Conservation (phyloP, 192 early-diverging fungal genomes). For the Gorgonomyces haynaldii region DNA sequence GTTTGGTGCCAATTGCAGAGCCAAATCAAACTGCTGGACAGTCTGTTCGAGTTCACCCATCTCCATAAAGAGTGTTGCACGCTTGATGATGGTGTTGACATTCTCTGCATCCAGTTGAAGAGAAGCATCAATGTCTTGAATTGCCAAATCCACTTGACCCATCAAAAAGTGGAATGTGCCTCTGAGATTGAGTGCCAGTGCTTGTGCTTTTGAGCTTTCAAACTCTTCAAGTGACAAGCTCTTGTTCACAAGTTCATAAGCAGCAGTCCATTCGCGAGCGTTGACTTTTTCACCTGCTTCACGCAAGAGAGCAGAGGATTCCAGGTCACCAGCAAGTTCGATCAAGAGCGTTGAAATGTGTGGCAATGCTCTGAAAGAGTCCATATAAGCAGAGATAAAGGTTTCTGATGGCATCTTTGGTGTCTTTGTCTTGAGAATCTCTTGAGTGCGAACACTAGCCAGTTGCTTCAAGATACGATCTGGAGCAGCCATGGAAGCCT, state of each 20-base stretch:
- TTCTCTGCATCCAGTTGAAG: constrained; percentile 64
- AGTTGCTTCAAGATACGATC: constrained; percentile 83
- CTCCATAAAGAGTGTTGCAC: constrained; percentile 86
- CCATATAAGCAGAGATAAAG: constrained; percentile 87
- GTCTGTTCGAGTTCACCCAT: constrained; percentile 53
- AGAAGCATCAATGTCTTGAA: constrained; percentile 66
- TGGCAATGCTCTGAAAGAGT: constrained; percentile 64
- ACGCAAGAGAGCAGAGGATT: constrained; percentile 20
- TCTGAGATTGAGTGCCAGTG: constrained; percentile 69
- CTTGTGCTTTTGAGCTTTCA: constrained; percentile 26
- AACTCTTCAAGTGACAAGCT: constrained; percentile 9
- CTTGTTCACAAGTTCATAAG: constrained; percentile 8
- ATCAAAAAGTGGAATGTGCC: constrained; percentile 83
- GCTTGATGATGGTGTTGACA: constrained; percentile 78
- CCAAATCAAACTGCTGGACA: constrained; percentile 57
- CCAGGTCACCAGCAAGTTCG: constrained; percentile 8
- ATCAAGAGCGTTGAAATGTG: constrained; percentile 19
- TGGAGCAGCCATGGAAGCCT: constrained; percentile 59
- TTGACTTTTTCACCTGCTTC: constrained; percentile 54
- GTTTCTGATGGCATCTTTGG: constrained; percentile 76
- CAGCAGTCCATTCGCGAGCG: constrained; percentile 22
- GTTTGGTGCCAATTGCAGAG: constrained; percentile 49
- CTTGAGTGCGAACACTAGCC: constrained; percentile 62
- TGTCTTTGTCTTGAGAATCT: constrained; percentile 51
- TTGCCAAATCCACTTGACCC: constrained; percentile 58